These are phyloP conservation scores for Picea abies DNA, from an alignment of 83 land plant species.

Conservation along the genomic window DNA sequence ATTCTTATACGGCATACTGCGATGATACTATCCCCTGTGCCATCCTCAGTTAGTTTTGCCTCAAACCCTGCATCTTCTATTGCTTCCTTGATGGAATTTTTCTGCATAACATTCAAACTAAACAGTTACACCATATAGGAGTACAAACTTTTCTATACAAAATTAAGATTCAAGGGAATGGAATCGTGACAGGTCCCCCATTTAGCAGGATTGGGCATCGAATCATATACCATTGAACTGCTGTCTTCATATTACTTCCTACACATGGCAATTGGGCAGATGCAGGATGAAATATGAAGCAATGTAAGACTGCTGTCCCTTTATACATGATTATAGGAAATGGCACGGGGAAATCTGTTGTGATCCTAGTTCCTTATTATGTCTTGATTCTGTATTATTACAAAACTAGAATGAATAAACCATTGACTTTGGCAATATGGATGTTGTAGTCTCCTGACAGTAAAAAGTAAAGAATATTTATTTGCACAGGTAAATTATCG, in stretches of 20 bases:
- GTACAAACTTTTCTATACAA: not conserved
- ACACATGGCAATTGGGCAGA: not conserved
- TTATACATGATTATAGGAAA: not conserved
- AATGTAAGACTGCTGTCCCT: not conserved
- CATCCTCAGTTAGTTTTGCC: conserved; percentile 51
- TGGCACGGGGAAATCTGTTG: not conserved
- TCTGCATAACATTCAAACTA: conserved; percentile 38
- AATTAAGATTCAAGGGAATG: not conserved
- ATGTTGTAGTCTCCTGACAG: not conserved
- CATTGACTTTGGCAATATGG: not conserved
- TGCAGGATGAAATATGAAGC: not conserved
- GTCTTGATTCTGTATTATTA: not conserved
- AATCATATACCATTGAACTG: not conserved
- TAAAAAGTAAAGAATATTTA: not conserved
- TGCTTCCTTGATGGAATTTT: conserved; percentile 68
- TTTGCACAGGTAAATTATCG: not conserved
- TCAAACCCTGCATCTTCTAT: conserved; percentile 79
- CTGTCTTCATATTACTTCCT: not conserved
- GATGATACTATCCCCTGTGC: conserved; percentile 29
- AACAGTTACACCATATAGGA: not conserved
- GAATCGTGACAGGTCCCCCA: not conserved
- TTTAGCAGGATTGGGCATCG: not conserved
- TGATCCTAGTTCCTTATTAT: not conserved
- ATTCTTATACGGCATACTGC: conserved; percentile 76
- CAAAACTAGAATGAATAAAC: not conserved